Evolutionary conservation across 495 filamentous ascomycete genomes (phyloP), one percentile per base, ranked within the genome.

Genomic region (Penicillium lividum): DNA sequence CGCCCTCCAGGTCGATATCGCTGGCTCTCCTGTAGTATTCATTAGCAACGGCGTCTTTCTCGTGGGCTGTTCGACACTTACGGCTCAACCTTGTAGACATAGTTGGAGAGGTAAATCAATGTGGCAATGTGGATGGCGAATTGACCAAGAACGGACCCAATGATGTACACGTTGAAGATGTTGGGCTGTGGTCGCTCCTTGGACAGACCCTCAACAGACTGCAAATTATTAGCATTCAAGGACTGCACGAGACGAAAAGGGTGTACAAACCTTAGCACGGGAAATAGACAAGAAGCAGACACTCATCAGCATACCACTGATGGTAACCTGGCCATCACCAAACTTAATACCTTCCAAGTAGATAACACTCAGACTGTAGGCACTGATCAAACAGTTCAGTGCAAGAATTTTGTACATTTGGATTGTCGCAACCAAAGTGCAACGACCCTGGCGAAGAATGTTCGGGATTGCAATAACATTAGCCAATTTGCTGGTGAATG

Each of bases 361-460:
- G 45, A 99, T 81, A 36, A 99, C 94, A 73, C 88, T 93, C 65
- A 98, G 73, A 77, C 92, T 97, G 84, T 99, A 99, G 22, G 94
- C 94, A 67, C 90, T 96, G 72, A 99, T 99, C 67, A 99, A 79
- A 70, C 94, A 99, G 79, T 99, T 99, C 57, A 99, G 79, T 22
- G 94, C 94, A 53, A 99, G 83, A 66, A 99, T 99, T 81, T 99
- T 99, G 83, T 98, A 99, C 94, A 99, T 99, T 77, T 99, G 94
- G 61, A 99, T 98, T 4, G 95, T 98, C 5, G 94, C 93, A 48
- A 99, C 95, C 10, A 99, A 81, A 2, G 94, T 97, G 74, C 94
- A 99, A 57, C 94, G 88, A 51, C 94, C 94, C 75, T 99, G 94
- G 58, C 94, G 89, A 62, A 99, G 91, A 64, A 99, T 99, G 78